Base-by-base conservation (phyloP, 495 filamentous ascomycete genomes). In the Elaphomyces granulatus region DNA sequence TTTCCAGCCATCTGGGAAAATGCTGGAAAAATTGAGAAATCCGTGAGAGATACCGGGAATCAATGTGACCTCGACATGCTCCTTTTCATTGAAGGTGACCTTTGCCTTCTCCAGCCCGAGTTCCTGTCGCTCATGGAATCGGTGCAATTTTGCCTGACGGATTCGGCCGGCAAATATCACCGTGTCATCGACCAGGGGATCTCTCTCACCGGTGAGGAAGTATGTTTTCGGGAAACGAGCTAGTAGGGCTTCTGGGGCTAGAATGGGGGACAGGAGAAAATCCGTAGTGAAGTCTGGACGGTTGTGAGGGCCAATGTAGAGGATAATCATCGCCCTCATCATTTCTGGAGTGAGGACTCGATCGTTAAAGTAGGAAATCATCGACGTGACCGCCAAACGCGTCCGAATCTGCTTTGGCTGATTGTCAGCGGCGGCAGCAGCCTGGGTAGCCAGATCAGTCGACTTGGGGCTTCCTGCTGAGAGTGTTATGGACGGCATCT, bases 271-370 rank as follows among this genome's bases (percentile, higher is more conserved):
- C 7, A 98, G 74, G 1, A 90, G 68, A 56, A 82, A 94, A 56
- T 98, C 92, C 8, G 82, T 86, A 19, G 71, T 72, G 61, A 98
- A 96, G 54, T 95, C 86, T 6, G 90, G 90, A 1, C 86, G 77
- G 60, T 87, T 80, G 53, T 94, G 77, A 0, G 88, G 87, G 12
- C 90, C 92, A 46, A 98, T 81, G 53, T 98, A 98, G 15, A 98
- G 71, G 56, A 98, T 94, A 42, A 98, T 90, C 90, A 98, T 96
- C 20, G 87, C 87, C 37, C 90, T 80, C 81, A 96, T 94, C 85
- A 98, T 93, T 55, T 96, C 92, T 0, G 90, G 92, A 0, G 83
- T 87, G 17, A 98, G 70, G 26, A 98, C 81, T 16, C 92, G 83
- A 60, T 98, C 90, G 56, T 87, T 84, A 54, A 94, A 90, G 63